A percentile compares a stretch with the other conserved stretches of the same genome.
Conservation (phyloP, 208 protist species). For the Trypanosoma melophagium region DNA sequence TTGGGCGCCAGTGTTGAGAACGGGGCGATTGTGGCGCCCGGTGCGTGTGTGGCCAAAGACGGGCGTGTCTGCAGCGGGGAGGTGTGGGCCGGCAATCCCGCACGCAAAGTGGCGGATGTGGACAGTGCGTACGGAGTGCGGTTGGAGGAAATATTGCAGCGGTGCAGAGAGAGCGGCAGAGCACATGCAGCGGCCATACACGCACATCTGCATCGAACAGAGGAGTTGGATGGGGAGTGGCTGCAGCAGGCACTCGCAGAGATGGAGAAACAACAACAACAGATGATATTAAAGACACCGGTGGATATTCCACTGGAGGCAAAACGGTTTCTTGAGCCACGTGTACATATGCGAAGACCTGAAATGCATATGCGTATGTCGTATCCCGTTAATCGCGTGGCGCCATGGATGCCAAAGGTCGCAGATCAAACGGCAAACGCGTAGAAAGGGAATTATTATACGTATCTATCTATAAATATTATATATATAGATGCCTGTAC, state of each 20-base stretch:
- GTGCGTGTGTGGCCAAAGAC: constrained; percentile 83
- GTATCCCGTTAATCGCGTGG: constrained; percentile 84
- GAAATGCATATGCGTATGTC: constrained; percentile 90
- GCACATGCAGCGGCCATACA: constrained; percentile 68
- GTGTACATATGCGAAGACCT: constrained; percentile 83
- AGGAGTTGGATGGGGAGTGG: constrained; percentile 69
- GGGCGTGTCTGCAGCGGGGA: constrained; percentile 81
- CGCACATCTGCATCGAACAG: constrained; percentile 68
- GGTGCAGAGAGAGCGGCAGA: constrained; percentile 51
- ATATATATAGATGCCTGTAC: not conserved
- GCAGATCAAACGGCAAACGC: constrained; percentile 76
- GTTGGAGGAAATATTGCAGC: constrained; percentile 69
- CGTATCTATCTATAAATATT: not conserved
- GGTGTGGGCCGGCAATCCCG: constrained; percentile 90
- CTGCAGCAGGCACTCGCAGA: constrained; percentile 50
- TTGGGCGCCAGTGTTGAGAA: constrained; percentile 86
- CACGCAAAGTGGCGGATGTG: constrained; percentile 85
- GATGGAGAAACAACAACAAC: constrained; percentile 84
- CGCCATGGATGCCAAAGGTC: constrained; percentile 87
- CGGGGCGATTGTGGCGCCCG: constrained; percentile 81
- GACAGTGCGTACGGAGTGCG: constrained; percentile 63
- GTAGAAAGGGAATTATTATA: constrained; percentile 39
- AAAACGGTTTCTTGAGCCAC: constrained; percentile 76
- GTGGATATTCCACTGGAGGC: constrained; percentile 88
- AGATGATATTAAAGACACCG: constrained; percentile 71